phyloP scores from a whole-genome alignment of 2,329 filamentous ascomycete species.

The Teratosphaeria gauchensis region DNA sequence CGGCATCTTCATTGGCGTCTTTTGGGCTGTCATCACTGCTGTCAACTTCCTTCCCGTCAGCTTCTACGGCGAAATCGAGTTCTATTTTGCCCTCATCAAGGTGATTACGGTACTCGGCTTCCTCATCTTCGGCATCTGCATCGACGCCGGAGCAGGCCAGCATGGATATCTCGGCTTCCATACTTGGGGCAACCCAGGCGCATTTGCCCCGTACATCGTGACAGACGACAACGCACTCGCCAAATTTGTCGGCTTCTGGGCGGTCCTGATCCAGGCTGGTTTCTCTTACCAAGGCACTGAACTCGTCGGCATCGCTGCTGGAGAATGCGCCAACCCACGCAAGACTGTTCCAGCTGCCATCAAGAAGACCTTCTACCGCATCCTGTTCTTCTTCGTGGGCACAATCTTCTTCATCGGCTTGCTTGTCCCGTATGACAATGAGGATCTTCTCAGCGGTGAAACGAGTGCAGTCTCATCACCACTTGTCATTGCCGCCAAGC shows the following conservation, averaged over 20 bases:
- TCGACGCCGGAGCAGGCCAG: slow-evolving; percentile 32
- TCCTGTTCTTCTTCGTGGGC: slow-evolving; percentile 28
- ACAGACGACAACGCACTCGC: slow-evolving; percentile 18
- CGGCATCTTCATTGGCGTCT: slow-evolving; percentile 27
- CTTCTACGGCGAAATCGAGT: slow-evolving; percentile 46
- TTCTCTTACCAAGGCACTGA: slow-evolving; percentile 50
- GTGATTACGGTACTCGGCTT: slow-evolving; percentile 43
- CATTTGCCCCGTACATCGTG: slow-evolving; percentile 29
- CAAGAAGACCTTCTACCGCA: slow-evolving; percentile 29
- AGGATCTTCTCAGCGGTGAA: slow-evolving; percentile 27
- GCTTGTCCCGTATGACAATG: slow-evolving; percentile 26
- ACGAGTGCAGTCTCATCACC: slow-evolving; percentile 46
- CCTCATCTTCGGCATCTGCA: slow-evolving; percentile 33
- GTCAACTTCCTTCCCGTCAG: slow-evolving; percentile 42
- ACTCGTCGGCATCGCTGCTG: slow-evolving; percentile 44
- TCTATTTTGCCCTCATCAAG: slow-evolving; percentile 45
- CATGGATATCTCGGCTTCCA: slow-evolving; percentile 52
- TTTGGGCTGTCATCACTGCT: slow-evolving; percentile 30
- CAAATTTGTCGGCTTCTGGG: slow-evolving; percentile 41
- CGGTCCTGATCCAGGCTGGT: slow-evolving; percentile 47
- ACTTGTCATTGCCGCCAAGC: slow-evolving; percentile 56
- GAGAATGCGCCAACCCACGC: slow-evolving; percentile 42
- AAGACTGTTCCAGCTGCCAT: slow-evolving; percentile 33
- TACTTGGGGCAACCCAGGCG: slow-evolving; percentile 32
- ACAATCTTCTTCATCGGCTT: slow-evolving; percentile 28